Evolutionary conservation across 768 basidiomycete genomes (phyloP), one percentile per base, ranked within the genome.

Genomic region (Boletales sp.): DNA sequence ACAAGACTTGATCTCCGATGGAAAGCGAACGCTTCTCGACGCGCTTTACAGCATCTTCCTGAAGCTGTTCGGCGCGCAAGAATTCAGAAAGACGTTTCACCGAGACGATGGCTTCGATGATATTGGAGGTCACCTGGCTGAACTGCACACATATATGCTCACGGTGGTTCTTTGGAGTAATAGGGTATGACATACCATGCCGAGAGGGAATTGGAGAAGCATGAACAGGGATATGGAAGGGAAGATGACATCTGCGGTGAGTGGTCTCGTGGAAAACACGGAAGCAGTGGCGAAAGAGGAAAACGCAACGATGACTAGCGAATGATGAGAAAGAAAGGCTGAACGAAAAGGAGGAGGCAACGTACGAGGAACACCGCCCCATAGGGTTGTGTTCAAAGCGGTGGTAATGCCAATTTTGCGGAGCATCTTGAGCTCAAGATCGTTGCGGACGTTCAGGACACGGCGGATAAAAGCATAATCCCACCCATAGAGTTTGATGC

Each of bases 401-500:
- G 83, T 83, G 11, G 78, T 69, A 21, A 95, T 71, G 3, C 91
- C 93, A 48, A 97, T 94, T 64, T 84, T 89, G 49, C 75, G 78
- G 34, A 98, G 75, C 81, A 90, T 84, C 53, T 75, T 82, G 42
- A 98, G 65, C 64, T 95, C 94, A 56, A 83, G 73, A 49, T 90
- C 80, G 62, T 94, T 93, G 38, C 93, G 76, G 3, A 94, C 87
- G 18, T 81, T 75, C n/a, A 85, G 69, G 29, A 98, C 78, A 48
- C 83, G 84, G 43, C 84, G 76, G 27, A 90, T 78, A 62, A 98
- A 97, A 4, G 90, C 86, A 58, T 86, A 81, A 70, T 98, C 95
- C 95, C 95, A 98, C 3, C 89, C 90, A 67, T 95, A 95, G 5
- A 94, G 71, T 63, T 94, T 92, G 65, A 94, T 90, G 55, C 88